Conservation (phyloP, 2,329 filamentous ascomycete species). For the Trichoderma simmonsii region DNA sequence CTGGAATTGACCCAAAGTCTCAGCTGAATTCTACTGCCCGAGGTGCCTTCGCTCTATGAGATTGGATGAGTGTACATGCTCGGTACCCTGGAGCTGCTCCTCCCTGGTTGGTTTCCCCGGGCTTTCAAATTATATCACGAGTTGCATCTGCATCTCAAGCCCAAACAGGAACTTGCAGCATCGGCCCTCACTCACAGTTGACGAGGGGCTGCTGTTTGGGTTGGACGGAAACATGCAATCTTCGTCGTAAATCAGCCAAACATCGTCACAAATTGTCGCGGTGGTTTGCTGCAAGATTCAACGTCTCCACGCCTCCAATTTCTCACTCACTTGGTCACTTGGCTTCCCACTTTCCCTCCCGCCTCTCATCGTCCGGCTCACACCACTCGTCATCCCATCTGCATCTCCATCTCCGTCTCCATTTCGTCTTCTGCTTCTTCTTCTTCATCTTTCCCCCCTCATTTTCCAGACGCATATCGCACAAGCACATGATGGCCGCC, state of each 20-base stretch:
- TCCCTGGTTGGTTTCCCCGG: background rate
- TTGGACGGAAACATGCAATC: background rate
- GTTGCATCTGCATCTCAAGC: background rate
- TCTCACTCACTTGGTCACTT: background rate
- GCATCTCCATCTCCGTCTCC: background rate
- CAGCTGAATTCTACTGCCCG: background rate
- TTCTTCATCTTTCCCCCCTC: background rate
- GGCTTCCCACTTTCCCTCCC: background rate
- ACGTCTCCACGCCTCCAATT: background rate
- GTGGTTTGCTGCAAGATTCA: background rate
- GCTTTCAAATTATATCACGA: background rate
- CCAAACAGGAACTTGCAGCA: background rate
- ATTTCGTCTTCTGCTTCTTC: background rate
- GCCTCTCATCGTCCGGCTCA: background rate
- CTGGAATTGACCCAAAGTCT: background rate
- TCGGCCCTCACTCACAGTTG: background rate
- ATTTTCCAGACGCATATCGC: background rate
- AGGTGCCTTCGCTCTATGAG: background rate
- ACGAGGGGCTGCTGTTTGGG: background rate
- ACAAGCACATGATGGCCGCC: constrained; percentile 50
- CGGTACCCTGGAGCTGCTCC: background rate
- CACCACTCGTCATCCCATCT: background rate
- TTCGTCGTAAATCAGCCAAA: background rate
- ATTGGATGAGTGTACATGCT: background rate
- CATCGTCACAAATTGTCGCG: background rate